Base-by-base conservation (phyloP, 2,329 filamentous ascomycete genomes). In the Calycina marina region DNA sequence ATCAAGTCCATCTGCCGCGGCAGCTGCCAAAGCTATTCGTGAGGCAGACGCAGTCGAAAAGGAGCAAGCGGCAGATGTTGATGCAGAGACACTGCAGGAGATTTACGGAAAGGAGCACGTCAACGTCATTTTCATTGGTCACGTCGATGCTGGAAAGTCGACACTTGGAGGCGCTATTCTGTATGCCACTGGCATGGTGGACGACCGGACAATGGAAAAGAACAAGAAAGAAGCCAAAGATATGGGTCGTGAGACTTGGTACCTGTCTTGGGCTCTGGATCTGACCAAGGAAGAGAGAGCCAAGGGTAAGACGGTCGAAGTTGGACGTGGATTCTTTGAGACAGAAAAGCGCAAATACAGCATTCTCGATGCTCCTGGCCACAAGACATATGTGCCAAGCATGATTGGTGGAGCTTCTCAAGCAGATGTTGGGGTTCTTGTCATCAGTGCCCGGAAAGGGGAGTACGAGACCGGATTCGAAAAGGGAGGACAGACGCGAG, bases 391-490 rank as follows among this genome's bases (percentile, higher is more conserved):
- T 46, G 90, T 98, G 12, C 88, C 90, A 29, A 90, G 79, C 67
- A 98, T 98, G 90, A 93, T 98, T 52, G 86, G 88, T 47, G 85
- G 85, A 55, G 85, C 85, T 18, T 86, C 84, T 9, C 85, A 93
- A 59, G 85, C 85, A 30, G 85, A 93, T 57, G 77, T 98, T 18
- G 90, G 90, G 55, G 83, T 94, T 47, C 69, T 98, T 28, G 90
- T 98, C 54, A 94, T 96, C 51, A 92, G 82, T 31, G 85, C 90
- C 25, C 79, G 90, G 52, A 96, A 94, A 67, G 90, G 90, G 53
- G 90, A 98, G 61, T 98, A 96, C 58, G 90, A 98, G 61, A 96
- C 90, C 18, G 90, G 90, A 30, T 98, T 98, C 56, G 90, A 98
- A 50, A 81, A 79, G 64, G 90, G 90, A 41, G 88, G 90, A 22